Base-by-base conservation (phyloP, 495 filamentous ascomycete genomes). In the Amorphotheca resinae region DNA sequence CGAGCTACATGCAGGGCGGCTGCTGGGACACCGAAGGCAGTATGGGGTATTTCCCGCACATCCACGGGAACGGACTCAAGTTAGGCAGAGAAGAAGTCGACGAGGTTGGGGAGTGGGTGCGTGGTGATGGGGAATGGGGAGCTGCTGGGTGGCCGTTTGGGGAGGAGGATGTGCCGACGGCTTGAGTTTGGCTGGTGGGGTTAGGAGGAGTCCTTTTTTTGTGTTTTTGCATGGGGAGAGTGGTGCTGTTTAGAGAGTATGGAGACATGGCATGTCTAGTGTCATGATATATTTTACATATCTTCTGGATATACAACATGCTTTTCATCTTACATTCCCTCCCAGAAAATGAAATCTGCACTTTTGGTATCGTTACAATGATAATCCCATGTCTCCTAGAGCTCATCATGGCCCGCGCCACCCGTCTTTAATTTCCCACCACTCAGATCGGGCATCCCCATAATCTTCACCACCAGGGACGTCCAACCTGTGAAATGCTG, bases 401-500 rank as follows among this genome's bases (percentile, higher is more conserved):
- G 41, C 46, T 54, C 51, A 41, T 47, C 43, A 41, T 54, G 42
- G 4, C 28, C 39, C 0, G 14, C 33, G 1, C 33, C 46, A 41
- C 18, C 31, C 22, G 23, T 42, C 20, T 42, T 35, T 38, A 41
- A 51, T 22, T 48, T 48, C 28, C 52, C 52, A 33, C 49, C 52
- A 31, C 41, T 55, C 42, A 53, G 38, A 48, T 83, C 73, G 16
- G 80, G 80, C 85, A 98, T 88, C 31, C 72, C 72, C 91, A 96
- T 95, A 55, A 98, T 84, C 69, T 94, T 95, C 30, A 96, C 88
- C 50, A 96, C 89, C 60, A 95, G 66, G 60, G 84, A 93, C 37
- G 93, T 98, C 91, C 91, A 98, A 42, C 91, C 91, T 12, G 89
- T 93, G 59, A 98, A 98, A 67, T 96, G 91, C 65, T 94, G 87